Evolutionary conservation across 352 stramenopile species (phyloP), one percentile per base, ranked within the genome.

Genomic region (Globisporangium nodosum): DNA sequence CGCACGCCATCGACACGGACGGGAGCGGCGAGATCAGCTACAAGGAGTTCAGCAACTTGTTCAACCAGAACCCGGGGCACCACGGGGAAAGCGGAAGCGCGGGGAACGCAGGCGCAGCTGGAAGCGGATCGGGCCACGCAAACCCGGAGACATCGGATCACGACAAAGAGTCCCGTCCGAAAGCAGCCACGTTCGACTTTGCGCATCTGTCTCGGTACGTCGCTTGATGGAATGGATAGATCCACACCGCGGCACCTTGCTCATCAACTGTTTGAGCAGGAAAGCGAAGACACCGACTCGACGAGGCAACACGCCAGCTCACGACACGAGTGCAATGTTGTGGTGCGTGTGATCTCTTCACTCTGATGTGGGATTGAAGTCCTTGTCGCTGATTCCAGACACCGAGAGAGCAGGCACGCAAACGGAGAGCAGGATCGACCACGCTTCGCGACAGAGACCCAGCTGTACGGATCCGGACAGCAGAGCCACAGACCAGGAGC

Each of bases 11-110:
- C 5, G 72, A 85, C 50, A 73, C 70, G 0, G 72, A 81, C 43
- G 66, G 70, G 5, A 81, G 70, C 27, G 73, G 74, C 15, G 76
- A 82, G 55, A 87, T 85, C 54, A 78, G 74, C 56, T 87, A 82
- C 55, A 72, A 72, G 18, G 74, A 87, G 64, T 87, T 87, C 58
- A 77, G 43, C 47, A 61, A 76, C 15, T 49, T 78, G 50, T 78
- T 86, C 24, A 50, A 37, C 33, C 57, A 53, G 0, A 52, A 52
- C 3, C 16, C 56, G 20, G 37, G 5, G 15, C 3, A 12, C n/a
- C 39, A 52, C 9, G 20, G 47, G 18, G 37, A 18, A 11, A 15
- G 18, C 52, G 18, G n/a, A 13, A 27, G n/a, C 18, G 11, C 18
- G 5, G 9, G 20, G 33, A 1, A 6, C 9, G 5, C 33, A 31